Base-by-base conservation (phyloP, 148 eudicot genomes). In the Camellia granthamiana region DNA sequence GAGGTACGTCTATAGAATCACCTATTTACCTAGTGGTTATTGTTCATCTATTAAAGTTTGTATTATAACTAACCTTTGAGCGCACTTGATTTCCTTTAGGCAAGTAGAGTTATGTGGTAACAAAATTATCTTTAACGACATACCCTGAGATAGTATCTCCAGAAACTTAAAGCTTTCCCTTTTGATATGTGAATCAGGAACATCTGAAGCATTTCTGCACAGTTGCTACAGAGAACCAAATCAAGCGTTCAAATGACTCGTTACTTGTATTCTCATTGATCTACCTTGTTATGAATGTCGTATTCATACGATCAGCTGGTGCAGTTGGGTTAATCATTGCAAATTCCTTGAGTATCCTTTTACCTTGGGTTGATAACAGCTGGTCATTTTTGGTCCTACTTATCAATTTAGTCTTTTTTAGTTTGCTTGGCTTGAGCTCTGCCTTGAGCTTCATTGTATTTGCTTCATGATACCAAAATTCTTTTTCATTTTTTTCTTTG, bases 121-220 rank as follows among this genome's bases (percentile, higher is more conserved):
- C 19, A 61, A n/a, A 69, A 38, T n/a, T n/a, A 30, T 78, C 43
- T 74, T 30, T 49, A 21, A 19, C 61, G 58, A 44, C 77, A 19
- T 79, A 68, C 69, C 44, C 44, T 43, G 56, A 15, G 5, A 13
- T 65, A 30, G 9, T 68, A 3, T 12, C 70, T 30, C 43, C 10
- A 59, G 13, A 43, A 73, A 30, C 15, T 60, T n/a, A 69, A 51
- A 43, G 44, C 63, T 70, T 73, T 67, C 47, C 38, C 67, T 41
- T 81, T 66, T 63, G 44, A 77, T 75, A 83, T 77, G 73, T 87
- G 83, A 59, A 80, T 79, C 91, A 95, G 97, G 98, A 78, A 95
- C 97, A 89, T 88, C 97, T 16, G 97, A 95, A 89, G 97, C 97
- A 84, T 95, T 95, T 81, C 83, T 95, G 73, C 98, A 93, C 98